A percentile compares a stretch with the other conserved stretches of the same genome.
These are phyloP conservation scores for Saitozyma sp. DNA, from an alignment of 768 basidiomycete genomes.

Conservation along the genomic window DNA sequence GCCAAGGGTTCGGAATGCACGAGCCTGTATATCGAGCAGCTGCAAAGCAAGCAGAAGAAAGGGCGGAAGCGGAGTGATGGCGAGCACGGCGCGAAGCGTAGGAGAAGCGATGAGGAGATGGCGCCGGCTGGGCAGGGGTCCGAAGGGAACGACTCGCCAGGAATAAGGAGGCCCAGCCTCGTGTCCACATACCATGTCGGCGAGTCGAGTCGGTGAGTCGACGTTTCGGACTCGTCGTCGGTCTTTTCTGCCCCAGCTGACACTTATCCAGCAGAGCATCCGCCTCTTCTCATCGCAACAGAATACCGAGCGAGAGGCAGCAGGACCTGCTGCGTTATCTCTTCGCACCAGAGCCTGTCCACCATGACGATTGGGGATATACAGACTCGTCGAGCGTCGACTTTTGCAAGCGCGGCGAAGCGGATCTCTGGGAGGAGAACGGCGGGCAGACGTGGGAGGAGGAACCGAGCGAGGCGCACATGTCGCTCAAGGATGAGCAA, in stretches of 20 bases:
- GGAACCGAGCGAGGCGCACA: slow-evolving; percentile 63
- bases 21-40: slow-evolving; percentile 31
- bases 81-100: neutral
- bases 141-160: too few relatives aligned
- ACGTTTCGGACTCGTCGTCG: too few relatives aligned
- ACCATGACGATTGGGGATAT: slow-evolving; percentile 32
- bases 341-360: slow-evolving; percentile 44
- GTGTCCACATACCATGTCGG: too few relatives aligned
- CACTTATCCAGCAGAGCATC: neutral
- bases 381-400: slow-evolving; percentile 37
- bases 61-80: slow-evolving; percentile 10
- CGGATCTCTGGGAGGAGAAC: slow-evolving; percentile 40
- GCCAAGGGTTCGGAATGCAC: slow-evolving; percentile 29
- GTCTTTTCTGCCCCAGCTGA: too few relatives aligned
- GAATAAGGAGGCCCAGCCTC: too few relatives aligned
- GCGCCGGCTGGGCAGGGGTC: neutral
- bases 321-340: slow-evolving; percentile 44
- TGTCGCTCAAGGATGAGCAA: slow-evolving; percentile 69
- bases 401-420: slow-evolving; percentile 20
- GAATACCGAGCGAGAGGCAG: slow-evolving; percentile 14
- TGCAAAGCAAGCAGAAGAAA: slow-evolving; percentile 23
- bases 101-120: neutral
- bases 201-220: too few relatives aligned
- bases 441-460: slow-evolving; percentile 33
- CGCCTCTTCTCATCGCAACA: neutral